Evolutionary conservation across 2,329 filamentous ascomycete genomes (phyloP).

Genomic region (Tolypocladium cylindrosporum): DNA sequence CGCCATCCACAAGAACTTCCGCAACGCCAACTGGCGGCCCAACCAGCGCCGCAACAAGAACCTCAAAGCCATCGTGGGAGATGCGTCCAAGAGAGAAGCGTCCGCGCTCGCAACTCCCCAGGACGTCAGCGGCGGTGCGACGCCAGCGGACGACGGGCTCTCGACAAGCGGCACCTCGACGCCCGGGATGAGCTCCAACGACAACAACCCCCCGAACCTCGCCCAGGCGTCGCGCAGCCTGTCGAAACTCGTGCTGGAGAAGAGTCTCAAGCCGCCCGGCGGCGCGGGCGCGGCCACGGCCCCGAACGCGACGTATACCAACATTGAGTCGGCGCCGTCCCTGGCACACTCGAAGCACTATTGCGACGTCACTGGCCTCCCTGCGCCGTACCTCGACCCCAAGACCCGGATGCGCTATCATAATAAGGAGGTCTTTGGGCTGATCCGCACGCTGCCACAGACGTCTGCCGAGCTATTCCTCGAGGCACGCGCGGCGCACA

Average conservation of each 20-base stretch:
- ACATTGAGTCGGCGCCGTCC: slow-evolving; percentile 89
- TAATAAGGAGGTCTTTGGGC: slow-evolving; percentile 81
- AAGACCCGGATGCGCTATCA: slow-evolving; percentile 92
- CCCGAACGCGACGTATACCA: slow-evolving; percentile 81
- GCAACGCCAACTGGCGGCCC: slow-evolving; percentile 82
- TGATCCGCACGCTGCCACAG: slow-evolving; percentile 72
- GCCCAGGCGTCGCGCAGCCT: slow-evolving; percentile 82
- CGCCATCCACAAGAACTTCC: slow-evolving; percentile 77
- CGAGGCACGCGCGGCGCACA: slow-evolving; percentile 84
- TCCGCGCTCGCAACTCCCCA: slow-evolving; percentile 72
- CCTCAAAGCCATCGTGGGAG: slow-evolving; percentile 89
- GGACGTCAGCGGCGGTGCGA: slow-evolving; percentile 65
- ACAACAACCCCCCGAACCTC: slow-evolving; percentile 54
- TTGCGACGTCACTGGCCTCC: slow-evolving; percentile 89
- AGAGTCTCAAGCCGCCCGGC: slow-evolving; percentile 45
- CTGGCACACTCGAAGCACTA: slow-evolving; percentile 79
- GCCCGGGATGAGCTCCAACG: slow-evolving; percentile 32
- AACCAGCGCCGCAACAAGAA: slow-evolving; percentile 97
- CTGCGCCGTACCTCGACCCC: slow-evolving; percentile 87
- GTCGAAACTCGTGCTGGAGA: slow-evolving; percentile 81
- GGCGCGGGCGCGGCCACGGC: slow-evolving; percentile 28
- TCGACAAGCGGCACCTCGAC: slow-evolving; percentile 50
- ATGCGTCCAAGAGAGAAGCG: slow-evolving; percentile 82
- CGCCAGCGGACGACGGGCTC: slow-evolving; percentile 45
- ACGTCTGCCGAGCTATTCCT: slow-evolving; percentile 80